A percentile compares a stretch with the other conserved stretches of the same genome.
Evolutionary conservation across 495 filamentous ascomycete species (phyloP).

Genomic region (Penicillium fimorum): DNA sequence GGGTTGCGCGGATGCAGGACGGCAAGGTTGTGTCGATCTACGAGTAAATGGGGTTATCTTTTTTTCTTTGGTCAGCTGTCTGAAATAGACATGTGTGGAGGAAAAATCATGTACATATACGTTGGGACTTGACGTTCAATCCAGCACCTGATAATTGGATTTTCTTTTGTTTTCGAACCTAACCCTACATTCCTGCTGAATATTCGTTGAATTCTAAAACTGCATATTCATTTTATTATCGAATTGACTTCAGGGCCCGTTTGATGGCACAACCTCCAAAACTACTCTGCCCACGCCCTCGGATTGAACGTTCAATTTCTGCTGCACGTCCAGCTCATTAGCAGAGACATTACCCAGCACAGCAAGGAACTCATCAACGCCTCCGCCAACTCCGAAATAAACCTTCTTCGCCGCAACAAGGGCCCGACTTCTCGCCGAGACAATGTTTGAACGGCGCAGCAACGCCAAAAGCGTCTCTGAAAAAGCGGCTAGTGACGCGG

Average conservation of each 20-base stretch:
- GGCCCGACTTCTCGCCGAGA: conserved; percentile 50
- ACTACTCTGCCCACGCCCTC: conserved; percentile 50
- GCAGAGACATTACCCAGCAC: conserved; percentile 56
- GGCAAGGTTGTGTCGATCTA: conserved; percentile 45
- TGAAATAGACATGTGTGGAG: conserved; percentile 29
- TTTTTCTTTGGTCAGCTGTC: conserved; percentile 24
- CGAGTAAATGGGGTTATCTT: conserved; percentile 33
- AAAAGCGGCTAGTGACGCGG: conserved; percentile 69
- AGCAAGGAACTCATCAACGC: conserved; percentile 80
- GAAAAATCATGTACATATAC: conserved; percentile 46
- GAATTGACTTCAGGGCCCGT: neutral
- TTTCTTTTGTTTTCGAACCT: conserved; percentile 28
- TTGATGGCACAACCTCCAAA: conserved; percentile 36
- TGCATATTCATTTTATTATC: neutral
- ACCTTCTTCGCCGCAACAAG: conserved; percentile 89
- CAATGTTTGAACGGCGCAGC: conserved; percentile 53
- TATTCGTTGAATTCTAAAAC: neutral
- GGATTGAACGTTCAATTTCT: conserved; percentile 56
- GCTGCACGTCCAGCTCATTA: conserved; percentile 57
- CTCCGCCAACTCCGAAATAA: conserved; percentile 95
- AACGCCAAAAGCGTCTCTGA: conserved; percentile 66
- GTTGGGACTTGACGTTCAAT: conserved; percentile 28
- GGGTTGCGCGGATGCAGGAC: conserved; percentile 43
- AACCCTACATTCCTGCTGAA: neutral
- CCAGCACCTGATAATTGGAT: conserved; percentile 31